Evolutionary conservation across 352 stramenopile genomes (phyloP), one percentile per base, ranked within the genome.

Genomic region (Globisporangium perplexum): DNA sequence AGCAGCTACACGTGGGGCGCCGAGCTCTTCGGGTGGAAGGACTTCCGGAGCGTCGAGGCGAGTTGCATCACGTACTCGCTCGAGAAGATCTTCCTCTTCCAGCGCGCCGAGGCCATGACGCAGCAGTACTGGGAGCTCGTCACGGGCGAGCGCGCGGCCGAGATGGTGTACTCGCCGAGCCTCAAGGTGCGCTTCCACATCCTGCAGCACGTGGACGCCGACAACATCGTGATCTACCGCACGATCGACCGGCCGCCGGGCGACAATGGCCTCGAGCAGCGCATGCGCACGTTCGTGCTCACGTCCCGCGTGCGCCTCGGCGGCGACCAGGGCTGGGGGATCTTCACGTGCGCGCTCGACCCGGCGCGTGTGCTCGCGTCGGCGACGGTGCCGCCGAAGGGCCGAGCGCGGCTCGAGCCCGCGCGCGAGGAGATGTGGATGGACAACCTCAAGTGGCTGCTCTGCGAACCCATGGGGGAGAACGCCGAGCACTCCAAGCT

Each of bases 11-110:
- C 55, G 42, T 54, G 42, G 47, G 55, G 55, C 14, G 38, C 55
- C 22, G 50, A 57, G 20, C 47, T 62, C 39, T 62, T 62, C 28
- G 55, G 55, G 3, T 62, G 55, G 55, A 62, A 56, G 20, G 49
- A 57, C 22, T 51, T 43, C 15, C 55, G 49, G 0, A 33, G n/a
- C 22, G 28, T 50, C 23, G 55, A 62, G 15, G 14, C n/a, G 26
- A 46, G 15, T 11, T 56, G 47, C 14, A 24, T 62, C 23, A 39
- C 41, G 36, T 62, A 48, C 42, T 56, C 47, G 15, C 36, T 62
- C 17, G 55, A 56, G n/a, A 62, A 62, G 55, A 62, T 51, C 31
- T 56, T 58, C 20, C 17, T 58, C 3, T 51, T 51, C 42, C 55
- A 62, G 15, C 20, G 12, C 1, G 33, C n/a, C 0, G 41, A 46